Percentiles rank a stretch among this genome's conserved stretches.
Evolutionary conservation across 208 protist genomes (phyloP).

Genomic region (Herpetomonas tarakana): DNA sequence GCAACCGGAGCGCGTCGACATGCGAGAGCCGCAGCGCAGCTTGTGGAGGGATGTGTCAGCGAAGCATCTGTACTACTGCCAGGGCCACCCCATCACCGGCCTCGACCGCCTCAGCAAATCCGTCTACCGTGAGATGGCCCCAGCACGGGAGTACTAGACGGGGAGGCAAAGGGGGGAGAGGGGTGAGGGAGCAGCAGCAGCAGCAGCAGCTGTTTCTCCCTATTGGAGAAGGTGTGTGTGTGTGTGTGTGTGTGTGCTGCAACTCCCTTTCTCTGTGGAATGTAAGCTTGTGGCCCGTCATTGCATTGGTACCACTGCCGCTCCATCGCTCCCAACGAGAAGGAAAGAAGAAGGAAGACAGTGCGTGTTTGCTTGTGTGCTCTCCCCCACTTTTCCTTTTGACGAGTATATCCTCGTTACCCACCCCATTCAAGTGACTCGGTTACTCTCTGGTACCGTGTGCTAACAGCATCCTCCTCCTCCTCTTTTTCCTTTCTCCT

Average conservation of each 20-base stretch:
- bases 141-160: neutral
- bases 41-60: neutral
- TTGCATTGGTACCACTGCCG: no score
- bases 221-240: no score
- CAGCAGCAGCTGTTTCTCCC: neutral
- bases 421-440: neutral
- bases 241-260: no score
- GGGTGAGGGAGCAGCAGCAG: neutral
- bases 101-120: constrained; percentile 15
- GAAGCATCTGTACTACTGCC: constrained; percentile 17
- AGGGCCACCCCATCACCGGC: constrained; percentile 16
- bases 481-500: neutral
- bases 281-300: no score
- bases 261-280: no score
- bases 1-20: no score
- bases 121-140: neutral
- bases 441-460: neutral
- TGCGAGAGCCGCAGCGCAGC: neutral
- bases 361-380: no score
- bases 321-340: no score
- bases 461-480: no score
- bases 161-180: neutral
- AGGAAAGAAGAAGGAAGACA: no score
- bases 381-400: neutral
- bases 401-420: neutral